These are phyloP conservation scores for Nannochloropsis oceanica DNA, from an alignment of 108 stramenopile species.

Conservation along the genomic window DNA sequence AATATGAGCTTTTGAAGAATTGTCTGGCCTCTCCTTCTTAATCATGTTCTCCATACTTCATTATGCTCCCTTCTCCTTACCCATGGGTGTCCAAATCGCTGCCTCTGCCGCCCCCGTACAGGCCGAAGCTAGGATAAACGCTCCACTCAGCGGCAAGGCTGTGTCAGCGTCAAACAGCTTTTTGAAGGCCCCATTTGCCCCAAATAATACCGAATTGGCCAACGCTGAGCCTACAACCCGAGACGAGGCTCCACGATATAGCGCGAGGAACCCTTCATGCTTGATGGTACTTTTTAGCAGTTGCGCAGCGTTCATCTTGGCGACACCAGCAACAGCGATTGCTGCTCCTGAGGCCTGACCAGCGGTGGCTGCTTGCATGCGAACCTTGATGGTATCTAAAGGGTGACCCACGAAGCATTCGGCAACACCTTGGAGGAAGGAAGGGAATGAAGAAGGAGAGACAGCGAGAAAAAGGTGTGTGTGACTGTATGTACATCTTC, in stretches of 20 bases:
- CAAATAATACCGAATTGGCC: neutral
- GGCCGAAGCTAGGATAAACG: neutral
- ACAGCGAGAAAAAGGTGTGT: too few relatives aligned
- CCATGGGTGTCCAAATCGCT: neutral
- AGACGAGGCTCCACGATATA: neutral
- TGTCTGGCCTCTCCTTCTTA: too few relatives aligned
- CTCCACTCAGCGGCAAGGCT: neutral
- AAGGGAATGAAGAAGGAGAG: too few relatives aligned
- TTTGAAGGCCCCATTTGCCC: neutral
- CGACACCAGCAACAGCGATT: neutral
- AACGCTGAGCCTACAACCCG: neutral
- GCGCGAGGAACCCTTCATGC: neutral
- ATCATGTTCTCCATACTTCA: too few relatives aligned
- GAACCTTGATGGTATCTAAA: neutral
- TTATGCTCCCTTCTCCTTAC: neutral
- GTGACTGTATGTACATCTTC: too few relatives aligned
- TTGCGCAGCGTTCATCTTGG: neutral
- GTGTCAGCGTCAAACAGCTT: neutral
- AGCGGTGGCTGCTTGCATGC: neutral
- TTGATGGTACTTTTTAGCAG: neutral
- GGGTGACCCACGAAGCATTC: neutral
- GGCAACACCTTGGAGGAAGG: neutral
- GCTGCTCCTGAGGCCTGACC: neutral
- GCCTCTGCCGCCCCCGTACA: neutral
- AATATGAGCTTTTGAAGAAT: too few relatives aligned